These are phyloP conservation scores for Fusarium sp. DNA, from an alignment of 2,329 filamentous ascomycete genomes.

Conservation along the genomic window DNA sequence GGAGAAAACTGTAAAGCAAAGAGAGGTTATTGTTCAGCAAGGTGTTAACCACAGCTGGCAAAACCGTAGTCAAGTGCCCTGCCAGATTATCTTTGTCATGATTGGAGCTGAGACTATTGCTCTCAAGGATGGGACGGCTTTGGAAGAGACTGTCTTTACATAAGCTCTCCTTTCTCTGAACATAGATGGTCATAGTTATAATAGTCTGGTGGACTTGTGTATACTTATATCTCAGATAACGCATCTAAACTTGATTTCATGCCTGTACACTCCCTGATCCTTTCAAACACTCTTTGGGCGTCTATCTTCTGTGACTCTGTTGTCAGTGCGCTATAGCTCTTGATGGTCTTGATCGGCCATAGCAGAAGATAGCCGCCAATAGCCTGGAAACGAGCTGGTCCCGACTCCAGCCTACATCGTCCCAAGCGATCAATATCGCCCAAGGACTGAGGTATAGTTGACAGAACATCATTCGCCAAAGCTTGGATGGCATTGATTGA, in stretches of 20 bases:
- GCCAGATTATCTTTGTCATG: conserved; percentile 55
- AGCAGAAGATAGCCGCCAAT: conserved; percentile 54
- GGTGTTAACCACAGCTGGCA: conserved; percentile 59
- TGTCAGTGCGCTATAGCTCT: conserved; percentile 37
- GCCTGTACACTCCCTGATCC: conserved; percentile 54
- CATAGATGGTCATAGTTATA: too few species aligned
- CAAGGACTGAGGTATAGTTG: conserved; percentile 53
- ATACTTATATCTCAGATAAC: conserved; percentile 38
- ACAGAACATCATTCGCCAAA: conserved; percentile 50
- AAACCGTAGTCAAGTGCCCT: conserved; percentile 53
- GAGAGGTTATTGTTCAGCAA: conserved; percentile 56
- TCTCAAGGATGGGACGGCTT: conserved; percentile 49
- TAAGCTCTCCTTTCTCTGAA: not conserved
- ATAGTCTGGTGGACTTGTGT: not conserved
- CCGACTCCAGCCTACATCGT: conserved; percentile 5
- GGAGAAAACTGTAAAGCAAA: conserved; percentile 51
- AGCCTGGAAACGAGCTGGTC: conserved; percentile 44
- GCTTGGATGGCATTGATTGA: conserved; percentile 35
- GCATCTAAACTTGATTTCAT: conserved; percentile 52
- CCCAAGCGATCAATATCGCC: conserved; percentile 50
- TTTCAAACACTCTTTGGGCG: conserved; percentile 48
- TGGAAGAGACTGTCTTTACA: conserved; percentile 50
- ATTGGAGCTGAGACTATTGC: conserved; percentile 54
- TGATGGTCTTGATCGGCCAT: conserved; percentile 54
- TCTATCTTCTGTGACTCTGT: conserved; percentile 45